A percentile compares a stretch with the other conserved stretches of the same genome.
phyloP scores from a whole-genome alignment of 768 basidiomycete species.

The Dioszegia aurantiaca region DNA sequence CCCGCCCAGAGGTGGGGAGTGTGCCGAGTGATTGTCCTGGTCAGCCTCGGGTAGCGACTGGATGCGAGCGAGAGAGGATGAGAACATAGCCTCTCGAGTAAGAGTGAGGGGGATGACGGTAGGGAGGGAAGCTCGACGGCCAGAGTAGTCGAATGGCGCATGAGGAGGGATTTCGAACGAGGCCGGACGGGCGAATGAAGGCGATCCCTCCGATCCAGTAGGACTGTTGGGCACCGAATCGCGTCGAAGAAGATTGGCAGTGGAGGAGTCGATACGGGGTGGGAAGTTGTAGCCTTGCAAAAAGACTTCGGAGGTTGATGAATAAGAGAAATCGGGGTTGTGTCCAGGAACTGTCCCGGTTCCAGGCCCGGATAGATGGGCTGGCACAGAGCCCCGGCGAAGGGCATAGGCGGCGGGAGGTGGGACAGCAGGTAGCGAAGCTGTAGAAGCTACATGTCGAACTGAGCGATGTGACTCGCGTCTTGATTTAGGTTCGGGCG shows the following conservation, averaged over 20 bases:
- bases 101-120: background rate
- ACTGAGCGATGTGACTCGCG: too few relatives aligned
- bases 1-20: background rate
- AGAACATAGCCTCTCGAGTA: background rate
- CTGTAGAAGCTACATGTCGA: conserved; percentile 2
- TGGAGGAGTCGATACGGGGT: conserved; percentile 19
- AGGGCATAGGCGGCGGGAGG: conserved; percentile 1
- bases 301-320: conserved; percentile 31
- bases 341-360: too few relatives aligned
- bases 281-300: conserved; percentile 38
- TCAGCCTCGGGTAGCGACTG: conserved; percentile 41
- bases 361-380: background rate
- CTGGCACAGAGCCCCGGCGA: conserved; percentile 17
- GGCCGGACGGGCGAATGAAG: background rate
- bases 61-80: conserved; percentile 26
- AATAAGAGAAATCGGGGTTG: background rate
- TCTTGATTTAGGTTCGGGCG: conserved; percentile 8
- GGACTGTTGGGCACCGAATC: conserved; percentile 11
- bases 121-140: conserved; percentile 34
- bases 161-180: conserved; percentile 11
- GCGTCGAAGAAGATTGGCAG: background rate
- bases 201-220: conserved; percentile 4
- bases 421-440: conserved; percentile 1
- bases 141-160: background rate
- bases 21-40: background rate